phyloP scores from a whole-genome alignment of 2,329 filamentous ascomycete genomes.

The Chrysoporthe deuterocubensis region DNA sequence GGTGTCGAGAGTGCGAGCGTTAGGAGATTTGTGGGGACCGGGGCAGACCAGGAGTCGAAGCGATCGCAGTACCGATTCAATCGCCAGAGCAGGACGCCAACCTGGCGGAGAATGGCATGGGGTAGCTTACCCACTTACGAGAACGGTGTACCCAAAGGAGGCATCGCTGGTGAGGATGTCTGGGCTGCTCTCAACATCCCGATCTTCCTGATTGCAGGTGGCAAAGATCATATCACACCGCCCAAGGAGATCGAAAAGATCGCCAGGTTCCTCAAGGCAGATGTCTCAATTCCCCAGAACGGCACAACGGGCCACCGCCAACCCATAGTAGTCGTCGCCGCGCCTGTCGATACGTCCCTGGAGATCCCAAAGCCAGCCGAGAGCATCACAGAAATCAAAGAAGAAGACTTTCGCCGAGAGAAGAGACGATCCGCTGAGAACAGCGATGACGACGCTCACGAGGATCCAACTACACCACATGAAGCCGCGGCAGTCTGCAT shows the following conservation, averaged over 20 bases:
- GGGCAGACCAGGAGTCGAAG: constrained; percentile 68
- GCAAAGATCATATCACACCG: constrained; percentile 77
- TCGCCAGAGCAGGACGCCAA: constrained; percentile 77
- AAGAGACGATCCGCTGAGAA: constrained; percentile 30
- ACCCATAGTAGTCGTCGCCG: constrained; percentile 52
- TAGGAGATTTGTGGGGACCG: constrained; percentile 71
- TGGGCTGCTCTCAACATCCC: constrained; percentile 78
- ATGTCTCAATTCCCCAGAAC: constrained; percentile 28
- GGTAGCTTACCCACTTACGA: constrained; percentile 69
- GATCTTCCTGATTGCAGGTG: constrained; percentile 77
- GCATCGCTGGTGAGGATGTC: constrained; percentile 68
- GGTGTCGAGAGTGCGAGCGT: constrained; percentile 81
- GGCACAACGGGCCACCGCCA: constrained; percentile 28
- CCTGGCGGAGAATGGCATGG: constrained; percentile 81
- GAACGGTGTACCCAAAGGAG: constrained; percentile 57
- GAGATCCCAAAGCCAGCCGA: constrained; percentile 32
- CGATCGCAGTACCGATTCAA: constrained; percentile 77
- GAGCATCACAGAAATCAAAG: constrained; percentile 44
- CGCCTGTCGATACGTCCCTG: constrained; percentile 48
- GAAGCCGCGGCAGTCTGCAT: constrained; percentile 46
- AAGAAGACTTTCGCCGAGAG: constrained; percentile 42
- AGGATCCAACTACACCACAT: constrained; percentile 52
- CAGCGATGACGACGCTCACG: constrained; percentile 45
- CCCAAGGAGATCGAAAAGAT: constrained; percentile 73
- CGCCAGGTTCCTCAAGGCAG: constrained; percentile 43